Percentiles rank a stretch among this genome's conserved stretches.
Conservation (phyloP, 164 flowering plant species). For the Stephania yunnanensis region DNA sequence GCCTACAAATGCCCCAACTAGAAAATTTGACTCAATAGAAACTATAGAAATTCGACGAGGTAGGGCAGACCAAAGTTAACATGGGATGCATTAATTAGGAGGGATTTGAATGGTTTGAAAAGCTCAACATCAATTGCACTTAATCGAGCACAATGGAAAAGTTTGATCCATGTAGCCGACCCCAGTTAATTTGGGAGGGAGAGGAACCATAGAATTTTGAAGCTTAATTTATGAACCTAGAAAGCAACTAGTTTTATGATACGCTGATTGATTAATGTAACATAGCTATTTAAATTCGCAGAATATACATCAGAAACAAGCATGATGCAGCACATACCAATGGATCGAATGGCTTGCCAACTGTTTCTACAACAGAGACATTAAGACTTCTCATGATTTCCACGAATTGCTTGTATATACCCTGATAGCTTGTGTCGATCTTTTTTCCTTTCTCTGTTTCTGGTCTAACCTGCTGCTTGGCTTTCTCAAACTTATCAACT, state of each 20-base stretch:
- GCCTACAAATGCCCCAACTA: too few species aligned
- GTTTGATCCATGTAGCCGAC: too few species aligned
- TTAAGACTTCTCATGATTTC: conserved; percentile 73
- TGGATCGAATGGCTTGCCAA: conserved; percentile 95
- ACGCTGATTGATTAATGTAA: neutral
- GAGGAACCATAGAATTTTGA: neutral
- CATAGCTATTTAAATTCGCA: neutral
- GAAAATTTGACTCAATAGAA: too few species aligned
- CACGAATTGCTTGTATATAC: conserved; percentile 95
- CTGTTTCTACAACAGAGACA: conserved; percentile 68
- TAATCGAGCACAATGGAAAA: too few species aligned
- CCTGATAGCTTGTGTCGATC: conserved; percentile 84
- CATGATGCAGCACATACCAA: conserved; percentile 29
- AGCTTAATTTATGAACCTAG: neutral
- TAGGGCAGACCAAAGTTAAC: too few species aligned
- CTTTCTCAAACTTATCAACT: conserved; percentile 92
- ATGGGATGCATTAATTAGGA: too few species aligned
- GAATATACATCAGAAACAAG: neutral
- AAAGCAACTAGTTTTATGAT: neutral
- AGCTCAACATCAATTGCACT: too few species aligned
- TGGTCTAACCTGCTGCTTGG: conserved; percentile 60
- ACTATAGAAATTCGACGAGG: too few species aligned
- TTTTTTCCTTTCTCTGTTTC: conserved; percentile 82
- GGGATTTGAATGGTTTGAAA: too few species aligned
- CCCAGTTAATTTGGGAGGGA: too few species aligned